These are phyloP conservation scores for Amphicarpaea edgeworthii DNA, from an alignment of 306 rosid species.

Conservation along the genomic window DNA sequence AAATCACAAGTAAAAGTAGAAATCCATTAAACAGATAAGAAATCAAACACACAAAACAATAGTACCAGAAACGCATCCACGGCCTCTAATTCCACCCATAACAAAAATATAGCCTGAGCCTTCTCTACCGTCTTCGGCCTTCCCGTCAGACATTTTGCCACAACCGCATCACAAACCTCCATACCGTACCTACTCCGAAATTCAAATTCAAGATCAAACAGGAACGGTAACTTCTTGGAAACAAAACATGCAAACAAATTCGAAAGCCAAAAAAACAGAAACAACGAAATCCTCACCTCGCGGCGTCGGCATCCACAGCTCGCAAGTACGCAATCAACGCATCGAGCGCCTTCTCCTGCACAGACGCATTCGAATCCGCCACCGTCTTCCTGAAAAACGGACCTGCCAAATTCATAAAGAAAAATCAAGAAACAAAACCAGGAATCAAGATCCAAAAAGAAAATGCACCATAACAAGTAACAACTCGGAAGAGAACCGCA, in stretches of 20 bases:
- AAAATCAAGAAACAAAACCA: slow-evolving; percentile 4
- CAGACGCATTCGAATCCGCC: slow-evolving; percentile 95
- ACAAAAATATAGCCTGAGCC: slow-evolving; percentile 92
- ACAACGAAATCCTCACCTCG: slow-evolving; percentile 64
- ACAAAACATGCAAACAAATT: slow-evolving; percentile 30
- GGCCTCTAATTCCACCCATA: slow-evolving; percentile 98
- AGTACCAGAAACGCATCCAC: slow-evolving; percentile 91
- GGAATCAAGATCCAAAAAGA: slow-evolving; percentile 44
- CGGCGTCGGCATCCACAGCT: slow-evolving; percentile 95
- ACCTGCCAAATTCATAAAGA: slow-evolving; percentile 58
- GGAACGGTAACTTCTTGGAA: slow-evolving; percentile 3
- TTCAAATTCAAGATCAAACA: slow-evolving; percentile 31
- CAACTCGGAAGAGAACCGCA: slow-evolving; percentile 8
- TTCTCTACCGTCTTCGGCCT: slow-evolving; percentile 98
- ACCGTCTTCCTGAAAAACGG: slow-evolving; percentile 83
- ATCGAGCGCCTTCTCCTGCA: slow-evolving; percentile 97
- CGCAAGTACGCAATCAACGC: no score
- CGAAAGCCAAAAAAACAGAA: neutral
- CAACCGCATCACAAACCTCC: slow-evolving; percentile 91
- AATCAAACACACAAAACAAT: slow-evolving; percentile 27
- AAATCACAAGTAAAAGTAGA: neutral
- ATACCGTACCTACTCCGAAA: slow-evolving; percentile 69
- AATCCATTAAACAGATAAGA: slow-evolving; percentile 29
- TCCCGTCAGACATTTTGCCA: slow-evolving; percentile 95
- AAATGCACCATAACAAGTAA: slow-evolving; percentile 47